A percentile compares a stretch with the other conserved stretches of the same genome.
Evolutionary conservation across 176 grass and related monocot genomes (phyloP).

Genomic region (Juncus inflexus): DNA sequence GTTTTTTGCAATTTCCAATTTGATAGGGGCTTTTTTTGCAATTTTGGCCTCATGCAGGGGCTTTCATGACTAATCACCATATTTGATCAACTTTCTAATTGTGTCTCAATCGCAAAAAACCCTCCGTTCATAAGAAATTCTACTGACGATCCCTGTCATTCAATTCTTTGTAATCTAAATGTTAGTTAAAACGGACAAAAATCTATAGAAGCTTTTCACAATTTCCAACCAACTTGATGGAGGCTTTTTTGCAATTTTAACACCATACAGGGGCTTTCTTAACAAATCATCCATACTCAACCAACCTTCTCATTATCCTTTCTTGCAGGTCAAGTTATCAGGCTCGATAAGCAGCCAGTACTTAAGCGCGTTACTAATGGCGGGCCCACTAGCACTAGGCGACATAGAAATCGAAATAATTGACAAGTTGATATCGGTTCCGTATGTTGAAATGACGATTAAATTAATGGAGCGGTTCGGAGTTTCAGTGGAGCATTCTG

Average conservation of each 20-base stretch:
- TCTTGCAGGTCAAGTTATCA: conserved; percentile 73
- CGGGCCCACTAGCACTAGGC: conserved; percentile 85
- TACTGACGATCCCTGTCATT: too few relatives aligned
- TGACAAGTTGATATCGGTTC: conserved; percentile 96
- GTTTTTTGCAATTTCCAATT: background rate
- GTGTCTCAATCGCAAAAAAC: too few relatives aligned
- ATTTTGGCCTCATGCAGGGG: background rate
- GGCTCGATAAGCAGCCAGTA: conserved; percentile 99
- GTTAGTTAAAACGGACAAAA: background rate
- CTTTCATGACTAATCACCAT: too few relatives aligned
- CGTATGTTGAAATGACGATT: conserved; percentile 98
- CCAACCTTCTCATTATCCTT: conserved; percentile 1
- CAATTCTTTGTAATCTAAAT: too few relatives aligned
- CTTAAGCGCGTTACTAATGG: conserved; percentile 90
- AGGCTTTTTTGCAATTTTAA: background rate
- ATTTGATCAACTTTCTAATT: too few relatives aligned
- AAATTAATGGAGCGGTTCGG: conserved; percentile 96
- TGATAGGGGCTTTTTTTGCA: background rate
- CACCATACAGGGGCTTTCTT: too few relatives aligned
- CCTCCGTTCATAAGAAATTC: too few relatives aligned
- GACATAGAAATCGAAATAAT: conserved; percentile 97
- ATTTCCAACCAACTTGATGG: background rate
- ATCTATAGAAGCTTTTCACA: background rate
- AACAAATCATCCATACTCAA: too few relatives aligned
- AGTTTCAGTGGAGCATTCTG: conserved; percentile 73